Evolutionary conservation across 768 basidiomycete species (phyloP).

Genomic region (Podaxis pistillaris): DNA sequence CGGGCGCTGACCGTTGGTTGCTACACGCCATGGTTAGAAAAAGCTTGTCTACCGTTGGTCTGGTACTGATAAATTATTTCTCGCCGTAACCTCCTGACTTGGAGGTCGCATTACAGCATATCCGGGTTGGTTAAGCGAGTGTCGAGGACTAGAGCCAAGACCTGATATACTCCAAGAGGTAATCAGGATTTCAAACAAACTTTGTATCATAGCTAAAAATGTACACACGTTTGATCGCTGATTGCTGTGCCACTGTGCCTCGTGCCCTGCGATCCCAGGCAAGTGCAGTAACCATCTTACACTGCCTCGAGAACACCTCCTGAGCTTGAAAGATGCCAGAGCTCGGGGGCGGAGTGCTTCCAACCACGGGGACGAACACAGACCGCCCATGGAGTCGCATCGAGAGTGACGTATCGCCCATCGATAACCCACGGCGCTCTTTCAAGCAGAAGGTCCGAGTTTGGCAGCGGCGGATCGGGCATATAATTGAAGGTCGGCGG

Average conservation of each 20-base stretch:
- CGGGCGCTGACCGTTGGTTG: slow-evolving; percentile 11
- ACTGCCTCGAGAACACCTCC: not conserved
- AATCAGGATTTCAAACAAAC: not conserved
- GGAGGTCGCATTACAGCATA: not conserved
- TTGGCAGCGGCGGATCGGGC: slow-evolving; percentile 29
- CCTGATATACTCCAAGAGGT: not conserved
- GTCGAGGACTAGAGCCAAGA: not conserved
- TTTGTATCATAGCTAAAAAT: not conserved
- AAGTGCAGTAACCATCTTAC: not conserved
- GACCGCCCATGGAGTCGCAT: slow-evolving; percentile 10
- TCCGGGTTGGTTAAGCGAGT: not conserved
- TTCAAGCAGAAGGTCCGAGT: not conserved
- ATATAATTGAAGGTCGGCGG: slow-evolving; percentile 56
- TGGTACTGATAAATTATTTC: not conserved
- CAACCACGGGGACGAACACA: slow-evolving; percentile 9
- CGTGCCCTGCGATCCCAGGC: not conserved
- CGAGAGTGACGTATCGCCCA: not conserved
- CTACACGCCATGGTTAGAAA: not conserved
- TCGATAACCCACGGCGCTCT: slow-evolving; percentile 23
- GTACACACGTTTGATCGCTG: not conserved
- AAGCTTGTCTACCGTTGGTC: not conserved
- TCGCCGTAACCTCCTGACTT: not conserved
- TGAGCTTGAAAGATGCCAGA: slow-evolving; percentile 37
- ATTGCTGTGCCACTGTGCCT: not conserved
- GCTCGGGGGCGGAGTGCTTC: slow-evolving; percentile 43